Base-by-base conservation (phyloP, 345 rosid species). In the Eutrema japonicum region DNA sequence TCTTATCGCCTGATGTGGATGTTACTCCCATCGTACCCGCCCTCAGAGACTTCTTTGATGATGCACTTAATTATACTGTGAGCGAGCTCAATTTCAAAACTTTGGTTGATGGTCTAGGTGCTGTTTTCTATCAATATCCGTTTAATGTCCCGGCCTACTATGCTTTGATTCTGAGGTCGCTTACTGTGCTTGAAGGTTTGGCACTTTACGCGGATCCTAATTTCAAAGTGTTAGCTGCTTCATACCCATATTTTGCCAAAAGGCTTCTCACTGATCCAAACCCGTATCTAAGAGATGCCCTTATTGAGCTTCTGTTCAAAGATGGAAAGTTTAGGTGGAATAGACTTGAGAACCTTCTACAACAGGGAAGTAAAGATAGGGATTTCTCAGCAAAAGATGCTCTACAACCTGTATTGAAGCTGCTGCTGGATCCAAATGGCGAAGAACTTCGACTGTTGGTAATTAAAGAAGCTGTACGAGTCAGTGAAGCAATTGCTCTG, bases 311-410 rank as follows among this genome's bases (percentile, higher is more conserved):
- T 74, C 89, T 94, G 72, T 94, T 94, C 72, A 94, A 94, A 83
- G 97, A 94, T 80, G 98, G 98, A 71, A 88, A 75, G 73, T 88
- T 95, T 72, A 89, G 99, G 78, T 95, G 99, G 99, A 88, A 83
- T 79, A 86, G 99, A 77, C 97, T 95, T 59, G 96, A 91, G 84
- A 90, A 95, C 81, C 86, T 95, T 70, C 87, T 95, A 49, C 87
- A 79, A 41, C 92, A 95, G 73, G 99, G 99, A 72, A 89, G 89
- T 32, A 88, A 89, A 80, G 99, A 95, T 77, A 83, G 93, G 56
- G 98, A 94, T 72, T 94, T 91, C 81, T 85, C 97, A 4, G 84
- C 93, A 32, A 91, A 88, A 72, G 97, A 89, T 45, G 99, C 93
- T 52, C 69, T 95, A 57, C 99, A 95, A 65, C 99, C 99, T 45